Conservation (phyloP, 805 yeast species). For the Cyberlindnera americana region DNA sequence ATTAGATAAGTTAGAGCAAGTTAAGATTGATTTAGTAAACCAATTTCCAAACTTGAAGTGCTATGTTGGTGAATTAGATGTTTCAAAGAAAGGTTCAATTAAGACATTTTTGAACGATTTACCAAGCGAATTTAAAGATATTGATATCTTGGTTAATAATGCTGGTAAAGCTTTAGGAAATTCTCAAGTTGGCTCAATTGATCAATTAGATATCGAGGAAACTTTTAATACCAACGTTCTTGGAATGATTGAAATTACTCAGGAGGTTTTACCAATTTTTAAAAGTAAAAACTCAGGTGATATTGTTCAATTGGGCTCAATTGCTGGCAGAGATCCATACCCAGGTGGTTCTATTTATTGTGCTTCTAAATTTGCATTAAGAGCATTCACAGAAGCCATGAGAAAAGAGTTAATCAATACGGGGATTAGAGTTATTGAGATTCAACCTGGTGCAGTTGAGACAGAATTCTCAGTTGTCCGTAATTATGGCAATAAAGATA, state of each 20-base stretch:
- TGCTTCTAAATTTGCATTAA: conserved; percentile 69
- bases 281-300: conserved; percentile 68
- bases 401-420: conserved; percentile 76
- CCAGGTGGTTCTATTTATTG: conserved; percentile 79
- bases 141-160: conserved; percentile 67
- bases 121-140: conserved; percentile 57
- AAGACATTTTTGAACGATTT: conserved; percentile 48
- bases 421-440: conserved; percentile 59
- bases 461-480: conserved; percentile 63
- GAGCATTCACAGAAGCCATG: conserved; percentile 65
- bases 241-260: conserved; percentile 82
- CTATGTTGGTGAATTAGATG: conserved; percentile 50
- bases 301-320: conserved; percentile 70
- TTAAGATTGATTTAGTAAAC: conserved; percentile 43
- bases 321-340: conserved; percentile 77
- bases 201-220: conserved; percentile 57
- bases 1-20: conserved; percentile 49
- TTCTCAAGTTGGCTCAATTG: conserved; percentile 70
- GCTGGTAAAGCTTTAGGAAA: conserved; percentile 81
- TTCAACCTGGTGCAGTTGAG: conserved; percentile 69
- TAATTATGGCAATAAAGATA: conserved; percentile 51
- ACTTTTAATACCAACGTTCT: conserved; percentile 87
- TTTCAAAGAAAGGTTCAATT: conserved; percentile 48
- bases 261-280: conserved; percentile 69
- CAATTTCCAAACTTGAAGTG: conserved; percentile 48